Percentiles rank a stretch among this genome's conserved stretches.
Evolutionary conservation across 148 eudicot species (phyloP).

Genomic region (Heliosperma pusillum): DNA sequence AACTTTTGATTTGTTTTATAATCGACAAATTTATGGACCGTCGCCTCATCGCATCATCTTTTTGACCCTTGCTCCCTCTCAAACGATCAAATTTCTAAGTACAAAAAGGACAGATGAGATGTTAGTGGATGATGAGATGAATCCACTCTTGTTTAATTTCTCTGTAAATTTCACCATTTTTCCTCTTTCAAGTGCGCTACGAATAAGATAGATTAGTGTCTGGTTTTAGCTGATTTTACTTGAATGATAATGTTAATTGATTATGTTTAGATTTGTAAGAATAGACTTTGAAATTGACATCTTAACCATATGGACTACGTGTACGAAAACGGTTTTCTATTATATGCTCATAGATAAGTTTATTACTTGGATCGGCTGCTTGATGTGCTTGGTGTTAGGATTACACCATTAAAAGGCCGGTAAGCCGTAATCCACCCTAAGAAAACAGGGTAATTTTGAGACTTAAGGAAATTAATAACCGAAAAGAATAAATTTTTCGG

Average conservation of each 20-base stretch:
- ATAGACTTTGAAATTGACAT: neutral
- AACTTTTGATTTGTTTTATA: conserved; percentile 6
- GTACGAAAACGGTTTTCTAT: neutral
- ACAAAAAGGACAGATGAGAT: conserved; percentile 26
- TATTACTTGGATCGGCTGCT: neutral
- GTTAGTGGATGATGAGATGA: conserved; percentile 38
- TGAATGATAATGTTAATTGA: neutral
- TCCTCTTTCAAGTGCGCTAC: conserved; percentile 23
- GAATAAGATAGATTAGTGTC: neutral
- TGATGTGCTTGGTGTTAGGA: neutral
- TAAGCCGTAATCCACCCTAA: neutral
- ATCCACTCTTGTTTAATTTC: conserved; percentile 24
- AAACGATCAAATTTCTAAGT: conserved; percentile 37
- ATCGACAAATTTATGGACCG: conserved; percentile 13
- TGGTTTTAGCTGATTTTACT: neutral
- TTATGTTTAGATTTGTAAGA: neutral
- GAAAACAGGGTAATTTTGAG: neutral
- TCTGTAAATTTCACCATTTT: conserved; percentile 6
- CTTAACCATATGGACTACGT: neutral
- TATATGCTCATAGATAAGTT: neutral
- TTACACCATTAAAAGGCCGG: neutral
- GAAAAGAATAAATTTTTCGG: too few species aligned
- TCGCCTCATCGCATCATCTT: conserved; percentile 33
- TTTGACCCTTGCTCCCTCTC: conserved; percentile 36
- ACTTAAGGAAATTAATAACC: too few species aligned